These are phyloP conservation scores for Actinomucor elegans DNA, from an alignment of 371 early-diverging fungal species.

Conservation along the genomic window DNA sequence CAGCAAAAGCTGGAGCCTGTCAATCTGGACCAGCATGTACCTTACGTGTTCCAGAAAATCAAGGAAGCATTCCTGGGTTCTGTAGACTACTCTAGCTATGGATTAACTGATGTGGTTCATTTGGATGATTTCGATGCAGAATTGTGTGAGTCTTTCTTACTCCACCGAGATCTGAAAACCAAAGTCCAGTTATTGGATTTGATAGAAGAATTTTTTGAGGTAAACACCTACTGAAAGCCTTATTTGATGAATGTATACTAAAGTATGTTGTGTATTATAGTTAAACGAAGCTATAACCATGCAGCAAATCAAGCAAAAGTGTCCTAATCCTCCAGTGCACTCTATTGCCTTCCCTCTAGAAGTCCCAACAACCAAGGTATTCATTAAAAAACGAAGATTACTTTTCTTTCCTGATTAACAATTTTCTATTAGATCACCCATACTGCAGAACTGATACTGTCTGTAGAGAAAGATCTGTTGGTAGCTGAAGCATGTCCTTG, in stretches of 20 bases:
- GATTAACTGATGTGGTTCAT: conserved; percentile 60
- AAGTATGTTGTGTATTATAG: conserved; percentile 9
- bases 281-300: conserved; percentile 42
- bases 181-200: conserved; percentile 47
- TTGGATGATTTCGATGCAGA: conserved; percentile 58
- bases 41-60: conserved; percentile 52
- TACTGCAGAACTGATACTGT: conserved; percentile 58
- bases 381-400: neutral
- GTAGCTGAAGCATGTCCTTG: conserved; percentile 62
- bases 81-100: conserved; percentile 62
- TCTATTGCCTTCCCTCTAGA: conserved; percentile 58
- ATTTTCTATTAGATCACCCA: conserved; percentile 51
- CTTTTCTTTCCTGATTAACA: too few relatives aligned
- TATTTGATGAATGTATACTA: too few relatives aligned
- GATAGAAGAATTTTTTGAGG: conserved; percentile 55
- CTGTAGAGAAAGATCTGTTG: conserved; percentile 40
- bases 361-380: conserved; percentile 49
- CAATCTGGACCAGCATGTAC: conserved; percentile 53
- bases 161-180: conserved; percentile 56
- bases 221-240: too few relatives aligned
- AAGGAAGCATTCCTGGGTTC: conserved; percentile 53
- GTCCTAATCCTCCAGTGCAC: conserved; percentile 20
- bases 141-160: conserved; percentile 56
- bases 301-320: conserved; percentile 31
- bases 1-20: conserved; percentile 40